phyloP scores from a whole-genome alignment of 805 yeast species.

The Starmerella vitae region DNA sequence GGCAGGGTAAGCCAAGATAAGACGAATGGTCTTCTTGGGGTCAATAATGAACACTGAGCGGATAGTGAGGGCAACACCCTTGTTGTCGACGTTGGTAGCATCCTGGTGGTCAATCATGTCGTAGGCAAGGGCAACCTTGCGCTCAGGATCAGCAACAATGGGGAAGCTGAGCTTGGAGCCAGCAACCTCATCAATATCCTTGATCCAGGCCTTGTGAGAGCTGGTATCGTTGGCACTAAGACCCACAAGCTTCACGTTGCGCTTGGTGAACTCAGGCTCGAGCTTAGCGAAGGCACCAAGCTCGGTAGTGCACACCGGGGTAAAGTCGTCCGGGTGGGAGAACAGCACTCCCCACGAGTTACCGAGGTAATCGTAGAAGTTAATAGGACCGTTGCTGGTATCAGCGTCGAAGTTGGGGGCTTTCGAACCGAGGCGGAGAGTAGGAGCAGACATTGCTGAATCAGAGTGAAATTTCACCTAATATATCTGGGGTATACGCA shows the following conservation, averaged over 20 bases:
- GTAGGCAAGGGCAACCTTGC: constrained; percentile 68
- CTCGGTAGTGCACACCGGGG: constrained; percentile 95
- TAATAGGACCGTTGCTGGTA: constrained; percentile 69
- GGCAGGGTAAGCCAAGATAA: constrained; percentile 82
- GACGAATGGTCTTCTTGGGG: constrained; percentile 80
- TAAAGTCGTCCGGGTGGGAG: constrained; percentile 94
- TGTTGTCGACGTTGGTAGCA: constrained; percentile 54
- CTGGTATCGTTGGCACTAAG: constrained; percentile 77
- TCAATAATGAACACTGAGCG: constrained; percentile 90
- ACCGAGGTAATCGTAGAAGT: constrained; percentile 78
- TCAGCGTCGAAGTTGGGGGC: constrained; percentile 86
- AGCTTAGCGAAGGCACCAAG: constrained; percentile 87
- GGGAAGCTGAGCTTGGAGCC: constrained; percentile 73
- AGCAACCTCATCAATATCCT: constrained; percentile 80
- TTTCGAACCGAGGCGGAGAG: constrained; percentile 62
- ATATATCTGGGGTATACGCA: not conserved
- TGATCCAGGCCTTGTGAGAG: constrained; percentile 78
- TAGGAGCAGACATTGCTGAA: constrained; percentile 9
- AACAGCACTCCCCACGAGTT: constrained; percentile 78
- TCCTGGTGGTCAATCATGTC: constrained; percentile 86
- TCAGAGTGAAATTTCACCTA: too few relatives aligned
- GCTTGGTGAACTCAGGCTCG: constrained; percentile 78
- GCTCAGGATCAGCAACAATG: constrained; percentile 75
- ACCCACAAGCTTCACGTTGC: constrained; percentile 82
- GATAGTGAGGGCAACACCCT: constrained; percentile 76